A percentile compares a stretch with the other conserved stretches of the same genome.
Evolutionary conservation across 2,329 filamentous ascomycete species (phyloP).

Genomic region (Cadophora gregata): DNA sequence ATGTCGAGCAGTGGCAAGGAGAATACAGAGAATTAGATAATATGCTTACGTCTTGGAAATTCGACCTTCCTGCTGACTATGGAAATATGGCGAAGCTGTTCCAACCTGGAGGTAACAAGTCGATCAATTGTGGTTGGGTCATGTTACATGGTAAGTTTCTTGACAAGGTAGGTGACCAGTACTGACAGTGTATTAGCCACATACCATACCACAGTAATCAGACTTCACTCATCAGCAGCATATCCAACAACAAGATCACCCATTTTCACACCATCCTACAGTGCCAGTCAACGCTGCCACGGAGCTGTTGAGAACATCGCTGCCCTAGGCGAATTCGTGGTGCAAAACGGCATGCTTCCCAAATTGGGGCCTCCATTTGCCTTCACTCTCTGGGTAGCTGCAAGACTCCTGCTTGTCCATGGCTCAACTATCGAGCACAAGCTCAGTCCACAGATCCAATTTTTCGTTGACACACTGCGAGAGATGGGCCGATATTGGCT

Average conservation of each 20-base stretch:
- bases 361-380: constrained; percentile 90
- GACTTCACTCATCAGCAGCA: constrained; percentile 88
- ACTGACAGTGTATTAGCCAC: constrained; percentile 58
- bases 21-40: constrained; percentile 86
- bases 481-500: constrained; percentile 86
- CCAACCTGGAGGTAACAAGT: constrained; percentile 69
- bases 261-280: constrained; percentile 89
- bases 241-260: constrained; percentile 89
- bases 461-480: constrained; percentile 81
- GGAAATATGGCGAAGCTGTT: constrained; percentile 83
- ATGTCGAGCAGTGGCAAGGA: constrained; percentile 89
- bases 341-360: constrained; percentile 73
- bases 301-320: constrained; percentile 84
- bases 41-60: constrained; percentile 82
- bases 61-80: constrained; percentile 81
- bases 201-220: constrained; percentile 88
- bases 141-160: constrained; percentile 71
- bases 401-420: constrained; percentile 85
- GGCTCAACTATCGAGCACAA: constrained; percentile 88
- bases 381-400: constrained; percentile 91
- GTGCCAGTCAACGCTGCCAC: constrained; percentile 82
- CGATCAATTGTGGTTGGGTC: constrained; percentile 81
- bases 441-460: constrained; percentile 77
- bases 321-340: constrained; percentile 78
- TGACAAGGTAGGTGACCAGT: not conserved